phyloP scores from a whole-genome alignment of 2,329 filamentous ascomycete genomes.

The Amylocarpus encephaloides region DNA sequence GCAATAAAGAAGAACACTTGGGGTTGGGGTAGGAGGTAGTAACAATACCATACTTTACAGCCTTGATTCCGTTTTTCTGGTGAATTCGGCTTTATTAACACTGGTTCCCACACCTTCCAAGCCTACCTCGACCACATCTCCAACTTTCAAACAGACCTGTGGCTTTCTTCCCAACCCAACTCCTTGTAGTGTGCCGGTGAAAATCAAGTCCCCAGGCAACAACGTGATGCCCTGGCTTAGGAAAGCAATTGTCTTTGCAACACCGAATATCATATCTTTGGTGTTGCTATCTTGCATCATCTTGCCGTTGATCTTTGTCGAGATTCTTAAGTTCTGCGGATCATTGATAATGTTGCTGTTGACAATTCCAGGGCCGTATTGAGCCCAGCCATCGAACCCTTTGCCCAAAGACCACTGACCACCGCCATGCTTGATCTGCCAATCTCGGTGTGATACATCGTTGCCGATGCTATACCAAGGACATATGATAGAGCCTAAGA shows the following conservation, averaged over 20 bases:
- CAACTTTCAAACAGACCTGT: constrained; percentile 61
- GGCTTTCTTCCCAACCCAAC: constrained; percentile 66
- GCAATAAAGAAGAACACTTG: no score
- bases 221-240: constrained; percentile 57
- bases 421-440: constrained; percentile 62
- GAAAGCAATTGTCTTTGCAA: constrained; percentile 53
- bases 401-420: constrained; percentile 69
- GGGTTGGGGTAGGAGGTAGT: no score
- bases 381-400: constrained; percentile 70
- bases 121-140: constrained; percentile 62
- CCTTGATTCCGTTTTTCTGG: constrained; percentile 32
- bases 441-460: constrained; percentile 74
- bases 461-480: constrained; percentile 68
- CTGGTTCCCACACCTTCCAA: constrained; percentile 60
- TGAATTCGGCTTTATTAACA: constrained; percentile 45
- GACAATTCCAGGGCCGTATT: constrained; percentile 66
- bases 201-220: constrained; percentile 58
- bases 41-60: constrained; percentile 10
- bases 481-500: constrained; percentile 63
- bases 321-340: constrained; percentile 50
- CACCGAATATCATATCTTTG: constrained; percentile 56
- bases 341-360: constrained; percentile 47
- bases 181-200: constrained; percentile 63
- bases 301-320: constrained; percentile 53
- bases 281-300: constrained; percentile 52